Percentiles rank a stretch among this genome's conserved stretches.
phyloP scores from a whole-genome alignment of 352 stramenopile genomes.

The Phytophthora crassamura region DNA sequence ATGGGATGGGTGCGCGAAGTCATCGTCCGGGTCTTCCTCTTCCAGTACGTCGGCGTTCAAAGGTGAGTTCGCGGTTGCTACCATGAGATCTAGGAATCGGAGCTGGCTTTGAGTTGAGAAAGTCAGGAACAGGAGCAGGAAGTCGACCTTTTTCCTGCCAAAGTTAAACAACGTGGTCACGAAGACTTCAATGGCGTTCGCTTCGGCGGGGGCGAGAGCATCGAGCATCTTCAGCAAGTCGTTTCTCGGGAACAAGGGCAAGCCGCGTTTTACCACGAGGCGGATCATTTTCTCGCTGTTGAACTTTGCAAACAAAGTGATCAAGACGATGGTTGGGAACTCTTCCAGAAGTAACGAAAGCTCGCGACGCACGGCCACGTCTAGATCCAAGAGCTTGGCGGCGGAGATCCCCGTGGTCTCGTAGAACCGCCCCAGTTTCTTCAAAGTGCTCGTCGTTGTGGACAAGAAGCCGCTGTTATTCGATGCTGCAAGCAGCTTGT shows the following conservation, averaged over 20 bases:
- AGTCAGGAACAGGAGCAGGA: slow-evolving; percentile 52
- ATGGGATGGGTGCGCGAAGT: slow-evolving; percentile 6
- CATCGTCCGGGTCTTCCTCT: slow-evolving; percentile 20
- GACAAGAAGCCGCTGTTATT: slow-evolving; percentile 8
- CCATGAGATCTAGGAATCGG: slow-evolving; percentile 44
- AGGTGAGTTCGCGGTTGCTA: slow-evolving; percentile 23
- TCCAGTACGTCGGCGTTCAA: slow-evolving; percentile 1
- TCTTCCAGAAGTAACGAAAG: slow-evolving; percentile 50
- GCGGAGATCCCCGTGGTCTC: slow-evolving; percentile 50
- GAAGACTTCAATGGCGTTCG: slow-evolving; percentile 45
- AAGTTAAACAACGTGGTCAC: slow-evolving; percentile 48
- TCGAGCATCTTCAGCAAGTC: slow-evolving; percentile 62
- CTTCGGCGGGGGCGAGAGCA: slow-evolving; percentile 39
- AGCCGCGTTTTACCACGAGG: slow-evolving; percentile 38
- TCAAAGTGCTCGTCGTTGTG: slow-evolving; percentile 39
- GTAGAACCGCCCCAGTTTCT: slow-evolving; percentile 64
- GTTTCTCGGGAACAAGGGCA: slow-evolving; percentile 47
- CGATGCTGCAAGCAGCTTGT: slow-evolving; percentile 26
- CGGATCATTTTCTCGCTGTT: slow-evolving; percentile 52
- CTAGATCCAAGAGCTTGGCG: slow-evolving; percentile 50
- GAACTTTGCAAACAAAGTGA: slow-evolving; percentile 63
- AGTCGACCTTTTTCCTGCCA: slow-evolving; percentile 32
- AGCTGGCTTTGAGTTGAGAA: slow-evolving; percentile 47
- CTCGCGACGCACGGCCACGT: slow-evolving; percentile 31
- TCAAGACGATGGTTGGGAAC: slow-evolving; percentile 59